phyloP scores from a whole-genome alignment of 2,329 filamentous ascomycete genomes.

The Fusarium sp. region DNA sequence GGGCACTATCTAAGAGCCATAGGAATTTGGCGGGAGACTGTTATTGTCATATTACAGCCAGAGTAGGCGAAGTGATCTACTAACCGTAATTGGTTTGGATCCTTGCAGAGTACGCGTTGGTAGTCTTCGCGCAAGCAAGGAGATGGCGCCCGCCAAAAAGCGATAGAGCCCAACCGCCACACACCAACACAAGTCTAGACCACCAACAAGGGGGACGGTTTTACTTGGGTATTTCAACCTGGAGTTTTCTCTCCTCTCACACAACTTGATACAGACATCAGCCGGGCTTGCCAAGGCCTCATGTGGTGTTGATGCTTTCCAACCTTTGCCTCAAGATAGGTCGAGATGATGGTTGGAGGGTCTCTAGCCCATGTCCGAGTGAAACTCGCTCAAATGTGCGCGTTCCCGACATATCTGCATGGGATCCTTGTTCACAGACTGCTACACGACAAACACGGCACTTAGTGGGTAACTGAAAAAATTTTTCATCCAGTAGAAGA shows the following conservation, averaged over 20 bases:
- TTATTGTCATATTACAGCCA: no score
- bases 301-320: not conserved
- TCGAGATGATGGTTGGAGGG: not conserved
- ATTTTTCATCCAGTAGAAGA: not conserved
- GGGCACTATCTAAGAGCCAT: no score
- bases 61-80: no score
- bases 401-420: not conserved
- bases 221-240: not conserved
- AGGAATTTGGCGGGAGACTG: no score
- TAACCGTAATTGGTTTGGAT: no score
- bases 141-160: not conserved
- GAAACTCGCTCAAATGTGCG: not conserved
- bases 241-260: not conserved
- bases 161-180: not conserved
- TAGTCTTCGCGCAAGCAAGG: no score
- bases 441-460: not conserved
- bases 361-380: not conserved
- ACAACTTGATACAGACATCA: not conserved
- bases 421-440: not conserved
- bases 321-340: not conserved
- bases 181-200: not conserved
- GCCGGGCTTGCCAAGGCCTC: not conserved
- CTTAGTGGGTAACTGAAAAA: not conserved
- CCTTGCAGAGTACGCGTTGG: no score
- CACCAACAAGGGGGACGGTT: not conserved